Evolutionary conservation across 495 filamentous ascomycete genomes (phyloP), one percentile per base, ranked within the genome.

Genomic region (Extremus antarcticus): DNA sequence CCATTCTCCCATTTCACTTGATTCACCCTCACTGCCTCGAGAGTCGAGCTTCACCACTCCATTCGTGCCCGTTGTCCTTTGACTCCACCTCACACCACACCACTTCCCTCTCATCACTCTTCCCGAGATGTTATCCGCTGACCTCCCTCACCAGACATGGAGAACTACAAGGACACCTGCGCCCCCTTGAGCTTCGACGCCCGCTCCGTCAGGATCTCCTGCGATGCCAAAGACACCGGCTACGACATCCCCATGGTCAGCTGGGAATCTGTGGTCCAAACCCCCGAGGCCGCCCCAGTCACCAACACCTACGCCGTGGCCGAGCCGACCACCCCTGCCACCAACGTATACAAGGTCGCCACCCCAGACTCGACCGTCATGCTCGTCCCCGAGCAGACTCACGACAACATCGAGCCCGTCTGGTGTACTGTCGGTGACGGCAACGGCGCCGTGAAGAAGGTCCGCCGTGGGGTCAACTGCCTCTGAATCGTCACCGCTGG

Each of bases 201-300:
- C 46, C 46, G 21, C 20, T 48, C 46, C 46, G 46, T 48, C 46
- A 23, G 17, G 21, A 48, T 48, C 46, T 48, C 24, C 21, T 48
- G 46, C 46, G 20, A 8, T 7, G 8, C 41, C 41, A 45, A 45
- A n/a, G 8, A 7, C 41, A 45, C 41, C 41, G 16, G 17, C 7
- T 17, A 7, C 8, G 17, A 3, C 41, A 45, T n/a, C 41, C 20
- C 15, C 7, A 17, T 21, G 8, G 20, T 21, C 41, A 21, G 15
- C 41, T 45, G n/a, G n/a, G n/a, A n/a, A n/a, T n/a, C 8, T n/a
- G 41, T 45, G 8, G 3, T n/a, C 8, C 41, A 45, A 3, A 21
- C 15, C 16, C 7, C 17, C 7, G 41, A 45, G 16, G 7, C 20
- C 41, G 4, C 20, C 20, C 16, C 7, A 7, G 17, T 3, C 41